phyloP scores from a whole-genome alignment of 2,329 filamentous ascomycete genomes.

The Tothia fuscella region DNA sequence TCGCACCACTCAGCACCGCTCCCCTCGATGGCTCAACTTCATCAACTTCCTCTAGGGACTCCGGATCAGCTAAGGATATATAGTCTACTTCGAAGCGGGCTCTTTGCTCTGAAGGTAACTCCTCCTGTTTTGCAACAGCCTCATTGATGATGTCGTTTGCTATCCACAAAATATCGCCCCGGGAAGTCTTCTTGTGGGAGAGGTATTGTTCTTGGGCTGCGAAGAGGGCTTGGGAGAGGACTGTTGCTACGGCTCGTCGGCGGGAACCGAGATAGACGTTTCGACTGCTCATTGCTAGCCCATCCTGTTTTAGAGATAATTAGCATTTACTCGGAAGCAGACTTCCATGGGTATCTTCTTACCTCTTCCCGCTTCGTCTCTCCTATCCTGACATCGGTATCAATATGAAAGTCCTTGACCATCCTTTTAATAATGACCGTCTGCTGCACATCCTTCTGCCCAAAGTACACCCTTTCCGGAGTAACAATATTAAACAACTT shows the following conservation, averaged over 20 bases:
- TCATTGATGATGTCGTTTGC: conserved; percentile 50
- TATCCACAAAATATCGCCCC: conserved; percentile 58
- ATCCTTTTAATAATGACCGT: conserved; percentile 79
- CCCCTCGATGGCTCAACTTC: conserved; percentile 57
- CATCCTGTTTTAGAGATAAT: too few species aligned
- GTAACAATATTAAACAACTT: conserved; percentile 78
- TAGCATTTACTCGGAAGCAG: too few species aligned
- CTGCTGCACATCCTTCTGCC: conserved; percentile 96
- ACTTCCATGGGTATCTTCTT: too few species aligned
- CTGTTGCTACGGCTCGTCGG: conserved; percentile 58
- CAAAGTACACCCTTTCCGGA: conserved; percentile 77
- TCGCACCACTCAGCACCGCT: conserved; percentile 76
- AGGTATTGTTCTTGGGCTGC: conserved; percentile 59
- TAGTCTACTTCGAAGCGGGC: conserved; percentile 80
- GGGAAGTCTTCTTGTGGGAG: conserved; percentile 38
- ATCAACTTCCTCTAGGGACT: conserved; percentile 68
- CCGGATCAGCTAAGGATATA: conserved; percentile 76
- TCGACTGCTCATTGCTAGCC: conserved; percentile 79
- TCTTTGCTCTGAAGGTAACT: conserved; percentile 46
- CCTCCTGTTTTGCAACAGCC: conserved; percentile 49
- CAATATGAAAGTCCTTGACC: conserved; percentile 76
- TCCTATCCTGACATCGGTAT: conserved; percentile 61
- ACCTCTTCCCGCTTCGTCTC: conserved; percentile 60
- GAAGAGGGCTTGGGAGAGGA: conserved; percentile 56
- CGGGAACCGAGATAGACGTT: conserved; percentile 74